Conservation (phyloP, 1,139 yeast species). For the Petasospora fabianii region DNA sequence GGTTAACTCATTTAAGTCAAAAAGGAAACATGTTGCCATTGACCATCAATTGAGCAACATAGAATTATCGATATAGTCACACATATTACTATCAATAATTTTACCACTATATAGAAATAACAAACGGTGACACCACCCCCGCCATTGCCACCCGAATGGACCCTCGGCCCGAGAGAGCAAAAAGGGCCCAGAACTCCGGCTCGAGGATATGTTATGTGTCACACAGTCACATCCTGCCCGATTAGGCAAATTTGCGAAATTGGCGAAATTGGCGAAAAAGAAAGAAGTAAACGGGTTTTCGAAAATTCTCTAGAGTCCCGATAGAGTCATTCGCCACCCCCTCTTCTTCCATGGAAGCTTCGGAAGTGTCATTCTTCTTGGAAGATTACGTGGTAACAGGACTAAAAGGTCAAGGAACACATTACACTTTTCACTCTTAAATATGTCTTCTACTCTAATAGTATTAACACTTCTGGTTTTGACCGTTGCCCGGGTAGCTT, state of each 20-base stretch:
- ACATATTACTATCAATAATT: too few species aligned
- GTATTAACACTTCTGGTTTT: neutral
- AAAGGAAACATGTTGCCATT: too few species aligned
- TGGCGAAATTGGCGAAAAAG: slow-evolving; percentile 4
- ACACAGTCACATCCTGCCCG: slow-evolving; percentile 11
- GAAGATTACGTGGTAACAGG: neutral
- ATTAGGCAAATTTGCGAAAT: slow-evolving; percentile 2
- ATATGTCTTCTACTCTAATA: too few species aligned
- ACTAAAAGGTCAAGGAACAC: neutral
- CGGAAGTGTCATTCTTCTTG: neutral
- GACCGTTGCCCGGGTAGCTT: slow-evolving; percentile 1
- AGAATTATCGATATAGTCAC: too few species aligned
- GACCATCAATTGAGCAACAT: too few species aligned
- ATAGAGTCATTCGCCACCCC: neutral
- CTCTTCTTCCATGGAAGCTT: neutral
- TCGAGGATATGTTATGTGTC: slow-evolving; percentile 6
- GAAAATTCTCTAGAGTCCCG: neutral
- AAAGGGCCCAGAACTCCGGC: too few species aligned
- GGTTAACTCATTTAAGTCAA: too few species aligned
- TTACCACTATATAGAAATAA: too few species aligned
- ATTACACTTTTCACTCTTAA: too few species aligned
- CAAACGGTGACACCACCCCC: neutral
- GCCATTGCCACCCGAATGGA: neutral
- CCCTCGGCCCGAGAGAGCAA: neutral
- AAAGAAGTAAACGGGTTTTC: neutral